Evolutionary conservation across 2,329 filamentous ascomycete species (phyloP).

Genomic region (Penicillium sp.): DNA sequence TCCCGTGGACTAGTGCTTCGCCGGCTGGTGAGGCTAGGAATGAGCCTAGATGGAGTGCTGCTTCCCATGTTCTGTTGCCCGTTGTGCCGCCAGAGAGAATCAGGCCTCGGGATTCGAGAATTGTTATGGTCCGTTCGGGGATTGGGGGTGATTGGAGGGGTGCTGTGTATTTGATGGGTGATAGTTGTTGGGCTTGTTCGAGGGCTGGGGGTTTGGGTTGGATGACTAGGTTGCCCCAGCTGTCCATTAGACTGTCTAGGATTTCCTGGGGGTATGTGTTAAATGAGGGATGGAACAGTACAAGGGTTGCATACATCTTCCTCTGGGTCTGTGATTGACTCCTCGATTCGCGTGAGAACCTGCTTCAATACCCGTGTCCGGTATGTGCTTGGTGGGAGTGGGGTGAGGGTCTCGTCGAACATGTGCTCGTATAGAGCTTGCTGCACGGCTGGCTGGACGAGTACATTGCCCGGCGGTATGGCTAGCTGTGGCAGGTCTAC

Average conservation of each 20-base stretch:
- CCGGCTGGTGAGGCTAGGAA: constrained; percentile 51
- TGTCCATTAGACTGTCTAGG: constrained; percentile 70
- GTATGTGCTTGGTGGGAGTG: constrained; percentile 64
- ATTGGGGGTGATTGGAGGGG: constrained; percentile 17
- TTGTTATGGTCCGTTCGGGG: constrained; percentile 28
- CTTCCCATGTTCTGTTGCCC: constrained; percentile 66
- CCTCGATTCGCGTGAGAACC: constrained; percentile 65
- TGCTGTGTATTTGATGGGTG: constrained; percentile 66
- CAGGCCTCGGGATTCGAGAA: constrained; percentile 52
- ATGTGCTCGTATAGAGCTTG: constrained; percentile 60
- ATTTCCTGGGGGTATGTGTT: constrained; percentile 58
- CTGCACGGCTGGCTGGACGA: constrained; percentile 61
- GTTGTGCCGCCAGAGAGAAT: constrained; percentile 58
- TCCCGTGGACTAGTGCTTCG: constrained; percentile 46
- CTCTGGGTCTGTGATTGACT: constrained; percentile 72
- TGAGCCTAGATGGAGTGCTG: constrained; percentile 58
- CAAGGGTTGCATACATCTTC: constrained; percentile 61
- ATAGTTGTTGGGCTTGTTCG: constrained; percentile 63
- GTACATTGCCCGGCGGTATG: constrained; percentile 55
- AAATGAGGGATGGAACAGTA: background rate
- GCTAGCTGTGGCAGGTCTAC: constrained; percentile 57
- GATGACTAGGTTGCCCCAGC: constrained; percentile 61
- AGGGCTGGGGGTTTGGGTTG: constrained; percentile 60
- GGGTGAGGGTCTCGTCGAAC: constrained; percentile 56
- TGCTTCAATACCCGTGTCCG: constrained; percentile 67